These are phyloP conservation scores for Adansonia digitata DNA, from an alignment of 345 rosid genomes.

Conservation along the genomic window DNA sequence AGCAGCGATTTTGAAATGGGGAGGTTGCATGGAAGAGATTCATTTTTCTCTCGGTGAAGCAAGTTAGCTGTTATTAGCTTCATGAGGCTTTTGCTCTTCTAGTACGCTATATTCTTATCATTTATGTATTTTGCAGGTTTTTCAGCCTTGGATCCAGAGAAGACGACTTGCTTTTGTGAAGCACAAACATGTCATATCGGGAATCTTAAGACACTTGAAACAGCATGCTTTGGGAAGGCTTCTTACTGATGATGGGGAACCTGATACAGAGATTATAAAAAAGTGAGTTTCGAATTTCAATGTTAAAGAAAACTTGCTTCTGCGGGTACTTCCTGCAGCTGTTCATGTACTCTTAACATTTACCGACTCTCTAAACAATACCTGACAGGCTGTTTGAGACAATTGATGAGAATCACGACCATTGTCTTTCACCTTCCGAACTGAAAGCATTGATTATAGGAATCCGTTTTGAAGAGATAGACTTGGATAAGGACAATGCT, in stretches of 20 bases:
- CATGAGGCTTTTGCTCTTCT: not conserved
- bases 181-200: slow-evolving; percentile 73
- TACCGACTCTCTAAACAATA: not conserved
- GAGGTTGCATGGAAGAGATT: not conserved
- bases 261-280: slow-evolving; percentile 35
- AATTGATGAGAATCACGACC: slow-evolving; percentile 56
- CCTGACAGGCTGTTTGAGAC: slow-evolving; percentile 57
- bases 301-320: not conserved
- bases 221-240: slow-evolving; percentile 66
- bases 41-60: not conserved
- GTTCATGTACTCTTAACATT: not conserved
- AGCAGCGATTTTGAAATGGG: not conserved
- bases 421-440: slow-evolving; percentile 42
- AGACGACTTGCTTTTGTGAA: slow-evolving; percentile 67
- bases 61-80: not conserved
- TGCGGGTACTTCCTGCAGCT: not conserved
- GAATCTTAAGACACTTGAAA: slow-evolving; percentile 60
- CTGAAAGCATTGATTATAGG: slow-evolving; percentile 70
- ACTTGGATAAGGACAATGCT: slow-evolving; percentile 64
- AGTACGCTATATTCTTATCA: slow-evolving; percentile 19
- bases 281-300: slow-evolving; percentile 35
- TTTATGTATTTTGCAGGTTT: slow-evolving; percentile 27
- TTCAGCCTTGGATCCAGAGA: slow-evolving; percentile 90
- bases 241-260: slow-evolving; percentile 54
- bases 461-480: slow-evolving; percentile 68